A percentile compares a stretch with the other conserved stretches of the same genome.
phyloP scores from a whole-genome alignment of 495 filamentous ascomycete genomes.

The Apiosordaria backusii region DNA sequence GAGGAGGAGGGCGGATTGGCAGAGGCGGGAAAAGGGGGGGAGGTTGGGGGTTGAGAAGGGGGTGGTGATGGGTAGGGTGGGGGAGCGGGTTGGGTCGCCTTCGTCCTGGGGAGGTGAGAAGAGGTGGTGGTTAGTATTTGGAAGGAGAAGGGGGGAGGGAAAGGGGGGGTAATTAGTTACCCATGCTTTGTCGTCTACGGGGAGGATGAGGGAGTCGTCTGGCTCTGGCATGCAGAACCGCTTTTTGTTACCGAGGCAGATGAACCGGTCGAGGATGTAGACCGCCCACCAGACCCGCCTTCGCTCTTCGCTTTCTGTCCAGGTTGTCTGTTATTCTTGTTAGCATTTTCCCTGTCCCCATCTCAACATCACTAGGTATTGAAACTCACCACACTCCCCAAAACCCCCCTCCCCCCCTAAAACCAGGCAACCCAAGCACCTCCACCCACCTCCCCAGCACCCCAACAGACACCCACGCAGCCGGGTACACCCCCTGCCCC shows the following conservation, averaged over 20 bases:
- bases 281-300: constrained; percentile 50
- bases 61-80: constrained; percentile 19
- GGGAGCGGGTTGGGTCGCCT: constrained; percentile 24
- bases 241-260: constrained; percentile 44
- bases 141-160: background rate
- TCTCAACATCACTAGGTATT: background rate
- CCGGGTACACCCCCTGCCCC: constrained; percentile 49
- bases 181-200: constrained; percentile 46
- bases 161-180: constrained; percentile 24
- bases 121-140: background rate
- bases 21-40: constrained; percentile 40
- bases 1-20: constrained; percentile 34
- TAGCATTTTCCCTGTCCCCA: background rate
- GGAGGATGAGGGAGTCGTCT: constrained; percentile 36
- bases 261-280: constrained; percentile 46
- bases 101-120: constrained; percentile 22
- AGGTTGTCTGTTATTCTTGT: constrained; percentile 30
- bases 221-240: constrained; percentile 44
- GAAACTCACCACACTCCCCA: constrained; percentile 33
- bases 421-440: constrained; percentile 44
- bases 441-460: constrained; percentile 43
- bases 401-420: constrained; percentile 31
- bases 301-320: constrained; percentile 51
- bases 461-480: constrained; percentile 46
- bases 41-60: constrained; percentile 20